phyloP scores from a whole-genome alignment of 2,329 filamentous ascomycete genomes.

The Fusarium transvaalense region DNA sequence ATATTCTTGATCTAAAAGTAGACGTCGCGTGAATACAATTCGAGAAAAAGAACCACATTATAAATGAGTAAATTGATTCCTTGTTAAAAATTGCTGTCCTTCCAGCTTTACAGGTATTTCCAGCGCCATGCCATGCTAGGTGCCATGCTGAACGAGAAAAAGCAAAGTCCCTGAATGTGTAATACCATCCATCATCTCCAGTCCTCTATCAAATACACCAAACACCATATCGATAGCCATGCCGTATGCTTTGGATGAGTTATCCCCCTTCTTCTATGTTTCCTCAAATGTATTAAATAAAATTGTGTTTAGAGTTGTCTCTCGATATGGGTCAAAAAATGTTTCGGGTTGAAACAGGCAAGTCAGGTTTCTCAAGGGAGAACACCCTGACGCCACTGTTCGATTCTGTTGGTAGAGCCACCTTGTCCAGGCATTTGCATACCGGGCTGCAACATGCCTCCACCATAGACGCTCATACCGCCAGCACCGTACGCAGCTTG shows the following conservation, averaged over 20 bases:
- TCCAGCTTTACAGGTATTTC: conserved; percentile 29
- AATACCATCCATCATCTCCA: conserved; percentile 1
- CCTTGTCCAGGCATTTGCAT: conserved; percentile 49
- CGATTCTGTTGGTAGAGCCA: conserved; percentile 54
- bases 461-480: conserved; percentile 48
- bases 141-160: conserved; percentile 37
- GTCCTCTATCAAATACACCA: conserved; percentile 34
- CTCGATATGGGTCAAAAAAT: neutral
- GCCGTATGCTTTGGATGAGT: conserved; percentile 2
- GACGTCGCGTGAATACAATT: conserved; percentile 5
- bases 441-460: conserved; percentile 46
- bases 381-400: conserved; percentile 60
- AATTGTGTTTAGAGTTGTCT: conserved; percentile 1
- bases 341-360: neutral
- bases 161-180: conserved; percentile 12
- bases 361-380: conserved; percentile 47
- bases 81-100: conserved; percentile 29
- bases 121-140: conserved; percentile 48
- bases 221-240: conserved; percentile 25
- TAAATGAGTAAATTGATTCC: conserved; percentile 22
- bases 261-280: conserved; percentile 7
- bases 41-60: conserved; percentile 21
- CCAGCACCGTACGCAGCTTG: conserved; percentile 44
- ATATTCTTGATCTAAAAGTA: conserved; percentile 15
- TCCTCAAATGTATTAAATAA: conserved; percentile 21